These are phyloP conservation scores for Biscogniauxia sp. DNA, from an alignment of 2,329 filamentous ascomycete genomes.

Conservation along the genomic window DNA sequence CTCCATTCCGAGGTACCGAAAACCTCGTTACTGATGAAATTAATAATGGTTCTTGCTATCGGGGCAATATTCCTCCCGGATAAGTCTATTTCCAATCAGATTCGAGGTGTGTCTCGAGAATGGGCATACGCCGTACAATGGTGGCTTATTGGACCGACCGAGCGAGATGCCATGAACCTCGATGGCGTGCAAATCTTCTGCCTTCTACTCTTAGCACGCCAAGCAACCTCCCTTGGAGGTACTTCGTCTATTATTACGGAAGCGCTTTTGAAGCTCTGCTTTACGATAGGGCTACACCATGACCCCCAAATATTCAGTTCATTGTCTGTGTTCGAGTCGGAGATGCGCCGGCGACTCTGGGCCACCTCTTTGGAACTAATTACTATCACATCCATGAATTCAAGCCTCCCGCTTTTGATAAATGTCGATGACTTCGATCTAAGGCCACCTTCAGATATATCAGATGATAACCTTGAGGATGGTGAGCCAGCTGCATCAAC, in stretches of 20 bases:
- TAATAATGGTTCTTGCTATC: slow-evolving; percentile 26
- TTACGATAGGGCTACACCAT: slow-evolving; percentile 32
- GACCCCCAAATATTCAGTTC: slow-evolving; percentile 21
- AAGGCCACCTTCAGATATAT: slow-evolving; percentile 18
- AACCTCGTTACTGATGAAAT: slow-evolving; percentile 18
- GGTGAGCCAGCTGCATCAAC: not conserved
- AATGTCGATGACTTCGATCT: slow-evolving; percentile 16
- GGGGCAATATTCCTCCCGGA: slow-evolving; percentile 23
- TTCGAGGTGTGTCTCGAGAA: slow-evolving; percentile 24
- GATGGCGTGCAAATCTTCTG: slow-evolving; percentile 28
- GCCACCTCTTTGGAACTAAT: slow-evolving; percentile 27
- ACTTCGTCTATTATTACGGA: slow-evolving; percentile 28
- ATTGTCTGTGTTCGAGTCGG: slow-evolving; percentile 23
- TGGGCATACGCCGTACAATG: slow-evolving; percentile 30
- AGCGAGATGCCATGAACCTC: slow-evolving; percentile 23
- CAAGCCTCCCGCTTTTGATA: slow-evolving; percentile 19
- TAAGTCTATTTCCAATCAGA: slow-evolving; percentile 12
- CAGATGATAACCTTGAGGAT: slow-evolving; percentile 16
- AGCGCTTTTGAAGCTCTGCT: slow-evolving; percentile 29
- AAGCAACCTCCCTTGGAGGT: slow-evolving; percentile 23
- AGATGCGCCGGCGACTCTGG: slow-evolving; percentile 31
- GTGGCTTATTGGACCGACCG: slow-evolving; percentile 29
- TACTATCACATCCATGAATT: slow-evolving; percentile 24
- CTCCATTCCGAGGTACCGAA: not conserved
- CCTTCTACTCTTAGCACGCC: slow-evolving; percentile 23